A percentile compares a stretch with the other conserved stretches of the same genome.
phyloP scores from a whole-genome alignment of 1,284 basidiomycete species.

The Agroathelia rolfsii region DNA sequence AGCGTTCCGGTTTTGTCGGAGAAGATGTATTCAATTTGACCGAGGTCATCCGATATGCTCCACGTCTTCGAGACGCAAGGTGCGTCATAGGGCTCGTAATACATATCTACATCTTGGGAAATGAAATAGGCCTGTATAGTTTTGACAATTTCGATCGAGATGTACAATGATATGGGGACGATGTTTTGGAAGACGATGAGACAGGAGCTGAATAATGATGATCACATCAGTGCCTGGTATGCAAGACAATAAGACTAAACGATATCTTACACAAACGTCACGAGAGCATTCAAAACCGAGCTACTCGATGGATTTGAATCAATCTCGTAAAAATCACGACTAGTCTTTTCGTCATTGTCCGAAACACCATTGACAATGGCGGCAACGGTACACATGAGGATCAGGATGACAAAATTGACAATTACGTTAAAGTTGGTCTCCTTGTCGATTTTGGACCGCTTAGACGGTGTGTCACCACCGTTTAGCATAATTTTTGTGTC shows the following conservation, averaged over 20 bases:
- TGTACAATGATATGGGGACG: constrained; percentile 94
- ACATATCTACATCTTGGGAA: constrained; percentile 96
- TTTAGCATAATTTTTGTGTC: constrained; percentile 99
- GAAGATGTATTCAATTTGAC: constrained; percentile 97
- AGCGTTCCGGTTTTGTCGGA: constrained; percentile 97
- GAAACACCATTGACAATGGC: constrained; percentile 72
- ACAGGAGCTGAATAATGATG: constrained; percentile 46
- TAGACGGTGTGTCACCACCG: constrained; percentile 85
- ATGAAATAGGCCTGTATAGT: constrained; percentile 97
- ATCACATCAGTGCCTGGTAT: constrained; percentile 8
- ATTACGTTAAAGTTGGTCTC: constrained; percentile 99
- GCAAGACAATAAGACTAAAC: constrained; percentile 4
- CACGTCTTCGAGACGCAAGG: constrained; percentile 93
- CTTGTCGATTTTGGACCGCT: constrained; percentile 92
- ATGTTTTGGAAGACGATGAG: constrained; percentile 97
- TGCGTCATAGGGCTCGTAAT: constrained; percentile 81
- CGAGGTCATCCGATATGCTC: constrained; percentile 97
- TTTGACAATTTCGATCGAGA: constrained; percentile 97
- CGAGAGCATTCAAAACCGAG: constrained; percentile 65
- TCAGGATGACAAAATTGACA: constrained; percentile 83
- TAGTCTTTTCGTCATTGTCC: constrained; percentile 54
- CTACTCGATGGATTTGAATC: constrained; percentile 55
- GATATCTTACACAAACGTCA: constrained; percentile 78
- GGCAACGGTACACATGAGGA: constrained; percentile 68
- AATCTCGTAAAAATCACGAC: constrained; percentile 64